Base-by-base conservation (phyloP, 2,329 filamentous ascomycete genomes). In the Zalaria obscura region DNA sequence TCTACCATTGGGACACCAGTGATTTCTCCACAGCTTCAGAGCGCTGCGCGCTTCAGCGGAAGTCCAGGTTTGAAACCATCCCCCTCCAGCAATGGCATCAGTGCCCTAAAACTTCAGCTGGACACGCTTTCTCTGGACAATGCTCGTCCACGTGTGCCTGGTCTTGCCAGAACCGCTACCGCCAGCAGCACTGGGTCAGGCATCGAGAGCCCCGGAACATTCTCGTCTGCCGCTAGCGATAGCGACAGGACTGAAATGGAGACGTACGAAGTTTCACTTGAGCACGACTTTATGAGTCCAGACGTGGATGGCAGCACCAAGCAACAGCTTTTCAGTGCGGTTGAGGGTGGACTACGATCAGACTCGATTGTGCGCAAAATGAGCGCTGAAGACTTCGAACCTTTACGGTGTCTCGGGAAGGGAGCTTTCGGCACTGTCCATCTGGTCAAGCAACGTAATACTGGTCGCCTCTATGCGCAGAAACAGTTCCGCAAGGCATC, bases 401-500 rank as follows among this genome's bases (percentile, higher is more conserved):
- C 83, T 7, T 67, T 98, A 39, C 83, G 85, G 39, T 96, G 89
- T 60, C 78, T 98, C 25, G 93, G 93, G 43, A 96, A 96, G 59
- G 91, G 91, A 38, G 87, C 91, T 9, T 98, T 91, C 58, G 91
- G 91, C 31, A 98, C 89, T 0, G 93, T 98, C 7, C 68, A 94
- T 36, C 73, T 98, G 27, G 93, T 98, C 46, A 91, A 88, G 64
- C 89, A 98, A 65, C 78, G 77, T 39, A 67, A 76, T 27, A 95
- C 88, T 2, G 91, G 91, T 35, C 80, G 84, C 35, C 74, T 98
- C 4, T 98, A 88, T 56, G 93, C 91, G 1, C 93, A 98, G 67
- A 98, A 98, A 68, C 89, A 96, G 63, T 91, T 98, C 65, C 91
- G 89, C 61, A 98, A 98, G 65, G 91, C 93, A 0, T 93, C 87